Percentiles rank a stretch among this genome's conserved stretches.
Conservation (phyloP, 495 filamentous ascomycete species). For the Daldinia loculata region DNA sequence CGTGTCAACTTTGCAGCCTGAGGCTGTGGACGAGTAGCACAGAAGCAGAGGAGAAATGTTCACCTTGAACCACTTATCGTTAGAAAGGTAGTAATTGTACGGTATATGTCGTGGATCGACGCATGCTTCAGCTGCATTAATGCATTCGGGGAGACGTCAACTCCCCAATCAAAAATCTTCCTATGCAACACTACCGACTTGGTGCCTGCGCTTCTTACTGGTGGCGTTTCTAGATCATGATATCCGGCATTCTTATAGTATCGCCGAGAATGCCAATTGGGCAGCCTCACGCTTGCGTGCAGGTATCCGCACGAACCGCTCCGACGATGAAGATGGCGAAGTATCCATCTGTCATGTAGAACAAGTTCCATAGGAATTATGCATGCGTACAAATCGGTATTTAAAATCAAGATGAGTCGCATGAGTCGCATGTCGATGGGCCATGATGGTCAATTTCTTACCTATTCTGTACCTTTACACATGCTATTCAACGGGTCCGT, state of each 20-base stretch:
- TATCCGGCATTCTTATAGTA: conserved; percentile 9
- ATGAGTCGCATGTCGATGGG: conserved; percentile 15
- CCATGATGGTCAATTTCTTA: conserved; percentile 23
- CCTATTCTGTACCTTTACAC: conserved; percentile 26
- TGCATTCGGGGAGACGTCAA: conserved; percentile 13
- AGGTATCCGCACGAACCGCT: conserved; percentile 38
- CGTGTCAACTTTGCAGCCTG: conserved; percentile 14
- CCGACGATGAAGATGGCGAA: conserved; percentile 7
- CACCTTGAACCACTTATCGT: conserved; percentile 33
- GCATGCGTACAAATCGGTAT: conserved; percentile 35
- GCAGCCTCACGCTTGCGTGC: conserved; percentile 32
- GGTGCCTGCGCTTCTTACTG: conserved; percentile 7
- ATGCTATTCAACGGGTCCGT: conserved; percentile 15
- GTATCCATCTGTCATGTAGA: conserved; percentile 26
- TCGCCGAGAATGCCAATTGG: conserved; percentile 33
- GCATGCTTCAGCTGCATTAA: conserved; percentile 26
- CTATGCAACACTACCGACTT: conserved; percentile 5
- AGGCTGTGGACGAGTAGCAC: not conserved
- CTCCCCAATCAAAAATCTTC: conserved; percentile 25
- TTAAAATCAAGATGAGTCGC: conserved; percentile 14
- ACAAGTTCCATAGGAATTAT: conserved; percentile 29
- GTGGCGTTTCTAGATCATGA: conserved; percentile 28
- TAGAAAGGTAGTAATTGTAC: conserved; percentile 10
- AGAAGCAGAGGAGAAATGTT: conserved; percentile 15
- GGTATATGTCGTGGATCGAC: conserved; percentile 24